Evolutionary conservation across 164 flowering plant species (phyloP).

Genomic region (Saururus chinensis): DNA sequence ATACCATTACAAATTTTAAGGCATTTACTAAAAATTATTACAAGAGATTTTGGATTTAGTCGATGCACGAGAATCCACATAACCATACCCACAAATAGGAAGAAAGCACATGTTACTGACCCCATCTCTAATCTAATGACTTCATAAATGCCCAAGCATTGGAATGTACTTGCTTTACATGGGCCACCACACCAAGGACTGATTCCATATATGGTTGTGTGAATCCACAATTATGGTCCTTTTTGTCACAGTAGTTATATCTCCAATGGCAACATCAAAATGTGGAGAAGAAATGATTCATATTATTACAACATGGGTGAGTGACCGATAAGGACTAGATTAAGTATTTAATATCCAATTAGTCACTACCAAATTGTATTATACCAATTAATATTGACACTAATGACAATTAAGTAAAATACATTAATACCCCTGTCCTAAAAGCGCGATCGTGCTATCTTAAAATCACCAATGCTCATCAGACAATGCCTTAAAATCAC

Average conservation of each 20-base stretch:
- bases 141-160: constrained; percentile 80
- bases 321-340: too few species aligned
- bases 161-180: constrained; percentile 42
- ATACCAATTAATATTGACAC: too few species aligned
- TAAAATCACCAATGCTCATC: too few species aligned
- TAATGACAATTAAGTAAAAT: too few species aligned
- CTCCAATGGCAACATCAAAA: constrained; percentile 90
- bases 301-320: too few species aligned
- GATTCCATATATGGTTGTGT: constrained; percentile 88
- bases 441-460: too few species aligned
- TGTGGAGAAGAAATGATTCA: constrained; percentile 27
- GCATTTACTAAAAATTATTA: too few species aligned
- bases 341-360: too few species aligned
- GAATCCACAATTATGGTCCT: constrained; percentile 82
- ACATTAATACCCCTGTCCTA: too few species aligned
- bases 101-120: constrained; percentile 62
- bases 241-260: constrained; percentile 66
- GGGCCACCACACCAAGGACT: constrained; percentile 77
- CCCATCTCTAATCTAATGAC: constrained; percentile 83
- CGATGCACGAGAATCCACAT: constrained; percentile 97
- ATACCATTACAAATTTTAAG: too few species aligned
- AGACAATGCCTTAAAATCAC: too few species aligned
- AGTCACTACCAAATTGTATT: too few species aligned
- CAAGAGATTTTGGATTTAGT: constrained; percentile 44
- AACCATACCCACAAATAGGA: constrained; percentile 77